Evolutionary conservation across 1,139 yeast species (phyloP), one percentile per base, ranked within the genome.

Genomic region (Yamadazyma sp.): DNA sequence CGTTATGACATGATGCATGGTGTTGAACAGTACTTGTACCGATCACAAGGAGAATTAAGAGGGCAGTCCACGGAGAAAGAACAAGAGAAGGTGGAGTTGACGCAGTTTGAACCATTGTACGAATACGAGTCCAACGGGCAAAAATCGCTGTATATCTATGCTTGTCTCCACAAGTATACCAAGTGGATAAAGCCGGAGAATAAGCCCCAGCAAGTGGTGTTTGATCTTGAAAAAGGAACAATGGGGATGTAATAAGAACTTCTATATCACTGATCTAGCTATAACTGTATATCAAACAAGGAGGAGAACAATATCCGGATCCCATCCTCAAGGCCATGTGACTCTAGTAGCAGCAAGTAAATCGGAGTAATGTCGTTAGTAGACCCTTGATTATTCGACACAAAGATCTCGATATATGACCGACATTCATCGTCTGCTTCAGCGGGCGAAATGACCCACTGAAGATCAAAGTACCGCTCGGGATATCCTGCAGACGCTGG

Each of bases 1-100:
- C 53, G 76, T 26, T 59, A 63, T 38, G 77, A 71, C 31, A 48
- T 70, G 31, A 46, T 62, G 3, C 57, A 59, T 41, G 75, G 75
- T 2, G 50, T 68, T 13, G 77, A 71, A 42, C 53, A 56, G 9
- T 57, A 58, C 34, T 39, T 65, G 29, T 67, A 69, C 47, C 59
- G 59, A 35, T 63, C 57, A 32, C 57, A 59, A 40, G 75, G 76
- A 1, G 60, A n/a, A n/a, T n/a, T n/a, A n/a, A n/a, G 57, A 35
- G 52, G 57, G 2, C 33, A 52, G 18, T 26, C 34, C 4, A 42
- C 7, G 16, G 32, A 21, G 28, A 34, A 31, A 12, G 34, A 23
- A 9, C 27, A 21, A n/a, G 41, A 33, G 8, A 30, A 18, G 4
- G 24, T 26, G 18, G 40, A 32, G 16, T 59, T 55, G 4, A 61